These are phyloP conservation scores for Trypethelium eluteriae DNA, from an alignment of 495 filamentous ascomycete species.

Conservation along the genomic window DNA sequence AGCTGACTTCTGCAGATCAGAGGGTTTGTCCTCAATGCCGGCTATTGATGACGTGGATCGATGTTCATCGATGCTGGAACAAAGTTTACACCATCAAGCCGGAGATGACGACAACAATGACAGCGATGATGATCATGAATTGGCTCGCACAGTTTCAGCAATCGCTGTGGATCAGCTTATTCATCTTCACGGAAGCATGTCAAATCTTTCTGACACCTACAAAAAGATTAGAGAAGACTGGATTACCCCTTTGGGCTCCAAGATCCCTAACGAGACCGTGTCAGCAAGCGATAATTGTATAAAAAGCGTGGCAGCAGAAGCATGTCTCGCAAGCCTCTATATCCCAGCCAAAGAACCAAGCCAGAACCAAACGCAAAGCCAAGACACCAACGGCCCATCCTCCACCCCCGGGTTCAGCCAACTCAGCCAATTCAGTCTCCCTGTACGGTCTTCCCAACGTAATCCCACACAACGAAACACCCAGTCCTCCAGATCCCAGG, in stretches of 20 bases:
- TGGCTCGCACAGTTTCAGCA: neutral
- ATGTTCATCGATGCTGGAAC: neutral
- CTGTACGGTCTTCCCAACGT: neutral
- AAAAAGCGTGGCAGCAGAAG: constrained; percentile 25
- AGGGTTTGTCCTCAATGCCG: neutral
- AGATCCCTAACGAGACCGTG: constrained; percentile 18
- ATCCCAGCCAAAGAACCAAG: neutral
- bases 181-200: neutral
- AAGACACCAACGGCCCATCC: neutral
- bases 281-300: constrained; percentile 19
- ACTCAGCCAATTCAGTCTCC: neutral
- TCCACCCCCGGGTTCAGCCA: neutral
- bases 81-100: neutral
- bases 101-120: neutral
- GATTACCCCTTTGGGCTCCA: constrained; percentile 22
- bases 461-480: neutral
- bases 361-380: neutral
- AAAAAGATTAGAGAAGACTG: constrained; percentile 22
- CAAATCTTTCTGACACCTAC: constrained; percentile 17
- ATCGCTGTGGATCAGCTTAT: neutral
- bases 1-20: constrained; percentile 9
- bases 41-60: neutral
- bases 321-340: constrained; percentile 21
- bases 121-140: neutral
- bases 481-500: neutral